These are phyloP conservation scores for Eragrostis nindensis DNA, from an alignment of 176 grass and related monocot genomes.

Conservation along the genomic window DNA sequence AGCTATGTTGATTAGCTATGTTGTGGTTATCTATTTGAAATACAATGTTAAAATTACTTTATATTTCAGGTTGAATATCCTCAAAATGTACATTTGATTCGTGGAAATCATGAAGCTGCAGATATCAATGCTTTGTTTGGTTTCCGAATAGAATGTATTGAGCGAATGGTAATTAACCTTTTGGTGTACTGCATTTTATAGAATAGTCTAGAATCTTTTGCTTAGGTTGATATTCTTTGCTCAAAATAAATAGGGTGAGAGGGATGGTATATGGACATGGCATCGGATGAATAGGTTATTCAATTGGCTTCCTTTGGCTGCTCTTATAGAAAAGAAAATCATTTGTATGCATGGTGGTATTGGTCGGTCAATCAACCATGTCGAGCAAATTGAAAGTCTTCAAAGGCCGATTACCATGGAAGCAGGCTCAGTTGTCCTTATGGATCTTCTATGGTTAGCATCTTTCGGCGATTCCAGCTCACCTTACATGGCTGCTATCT, in stretches of 20 bases:
- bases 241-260: conserved; percentile 74
- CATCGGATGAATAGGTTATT: conserved; percentile 97
- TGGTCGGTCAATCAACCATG: conserved; percentile 96
- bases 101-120: conserved; percentile 97
- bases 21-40: conserved; percentile 12
- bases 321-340: conserved; percentile 98
- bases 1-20: conserved; percentile 19
- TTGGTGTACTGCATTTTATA: not conserved
- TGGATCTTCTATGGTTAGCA: conserved; percentile 94
- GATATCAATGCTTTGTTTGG: conserved; percentile 99
- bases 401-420: conserved; percentile 99
- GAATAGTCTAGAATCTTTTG: not conserved
- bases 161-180: conserved; percentile 80
- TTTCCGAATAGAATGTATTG: conserved; percentile 99
- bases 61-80: conserved; percentile 87
- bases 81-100: conserved; percentile 97
- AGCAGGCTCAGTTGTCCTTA: conserved; percentile 95
- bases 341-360: conserved; percentile 99
- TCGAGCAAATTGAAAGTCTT: conserved; percentile 97
- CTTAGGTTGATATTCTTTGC: conserved; percentile 20
- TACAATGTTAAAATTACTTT: conserved; percentile 5
- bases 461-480: conserved; percentile 10
- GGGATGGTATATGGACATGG: conserved; percentile 99
- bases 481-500: not conserved
- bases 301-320: conserved; percentile 99